Conservation (phyloP, 805 yeast genomes). For the Jamesozyma spencerorum region DNA sequence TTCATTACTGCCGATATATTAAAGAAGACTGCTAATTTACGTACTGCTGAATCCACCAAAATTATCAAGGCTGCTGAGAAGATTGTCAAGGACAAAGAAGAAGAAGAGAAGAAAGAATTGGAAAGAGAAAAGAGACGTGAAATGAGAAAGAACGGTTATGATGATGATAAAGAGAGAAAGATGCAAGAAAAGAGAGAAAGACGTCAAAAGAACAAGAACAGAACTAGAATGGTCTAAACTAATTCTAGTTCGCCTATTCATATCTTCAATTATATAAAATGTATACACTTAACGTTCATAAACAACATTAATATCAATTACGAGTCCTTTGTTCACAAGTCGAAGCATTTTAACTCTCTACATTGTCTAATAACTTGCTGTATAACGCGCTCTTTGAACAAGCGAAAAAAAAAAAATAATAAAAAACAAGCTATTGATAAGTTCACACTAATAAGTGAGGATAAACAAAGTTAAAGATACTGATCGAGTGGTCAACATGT, state of each 20-base stretch:
- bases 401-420: no score
- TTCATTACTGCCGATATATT: slow-evolving; percentile 65
- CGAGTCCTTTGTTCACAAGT: no score
- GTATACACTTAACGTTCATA: not conserved
- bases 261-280: not conserved
- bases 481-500: no score
- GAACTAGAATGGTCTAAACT: slow-evolving; percentile 27
- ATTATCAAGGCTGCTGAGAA: slow-evolving; percentile 61
- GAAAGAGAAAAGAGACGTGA: slow-evolving; percentile 56
- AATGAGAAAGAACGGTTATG: slow-evolving; percentile 57
- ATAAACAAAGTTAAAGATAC: no score
- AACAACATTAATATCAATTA: no score
- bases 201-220: slow-evolving; percentile 59
- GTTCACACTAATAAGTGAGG: no score
- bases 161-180: slow-evolving; percentile 67
- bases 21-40: slow-evolving; percentile 66
- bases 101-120: slow-evolving; percentile 61
- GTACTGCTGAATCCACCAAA: slow-evolving; percentile 65
- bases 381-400: no score
- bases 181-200: slow-evolving; percentile 75
- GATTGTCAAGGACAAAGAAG: slow-evolving; percentile 55
- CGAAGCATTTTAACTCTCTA: no score
- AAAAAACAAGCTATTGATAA: no score
- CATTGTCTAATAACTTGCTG: no score
- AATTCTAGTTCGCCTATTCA: not conserved